Percentiles rank a stretch among this genome's conserved stretches.
phyloP scores from a whole-genome alignment of 2,329 filamentous ascomycete species.

The Lojkania enalia region DNA sequence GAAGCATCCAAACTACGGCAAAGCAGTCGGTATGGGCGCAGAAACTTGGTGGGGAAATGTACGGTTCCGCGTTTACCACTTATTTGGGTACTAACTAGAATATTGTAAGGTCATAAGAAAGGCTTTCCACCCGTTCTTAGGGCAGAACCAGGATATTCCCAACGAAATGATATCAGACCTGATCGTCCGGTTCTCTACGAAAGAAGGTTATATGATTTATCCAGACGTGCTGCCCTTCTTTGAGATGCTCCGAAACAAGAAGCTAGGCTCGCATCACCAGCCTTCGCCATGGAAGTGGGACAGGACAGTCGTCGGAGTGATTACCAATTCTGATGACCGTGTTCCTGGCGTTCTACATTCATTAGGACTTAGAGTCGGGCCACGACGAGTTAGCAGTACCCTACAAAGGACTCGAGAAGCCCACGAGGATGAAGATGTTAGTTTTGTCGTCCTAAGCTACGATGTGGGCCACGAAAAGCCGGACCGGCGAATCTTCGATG shows the following conservation, averaged over 20 bases:
- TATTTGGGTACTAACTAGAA: constrained; percentile 2
- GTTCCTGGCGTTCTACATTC: constrained; percentile 58
- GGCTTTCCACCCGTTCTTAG: constrained; percentile 46
- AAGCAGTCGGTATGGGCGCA: constrained; percentile 54
- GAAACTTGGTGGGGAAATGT: constrained; percentile 65
- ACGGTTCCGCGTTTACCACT: constrained; percentile 22
- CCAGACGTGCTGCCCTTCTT: constrained; percentile 54
- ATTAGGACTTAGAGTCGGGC: constrained; percentile 54
- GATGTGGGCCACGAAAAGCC: constrained; percentile 66
- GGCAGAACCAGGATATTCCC: constrained; percentile 45
- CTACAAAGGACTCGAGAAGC: constrained; percentile 25
- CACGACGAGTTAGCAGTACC: constrained; percentile 19
- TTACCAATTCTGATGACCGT: constrained; percentile 67
- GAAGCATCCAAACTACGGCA: constrained; percentile 63
- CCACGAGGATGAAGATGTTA: constrained; percentile 46
- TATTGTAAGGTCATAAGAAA: constrained; percentile 56
- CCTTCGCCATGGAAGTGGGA: constrained; percentile 45
- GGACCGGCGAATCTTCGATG: constrained; percentile 57
- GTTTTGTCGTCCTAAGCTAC: constrained; percentile 66
- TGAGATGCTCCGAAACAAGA: constrained; percentile 34
- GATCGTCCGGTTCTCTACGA: constrained; percentile 57
- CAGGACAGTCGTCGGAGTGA: constrained; percentile 57
- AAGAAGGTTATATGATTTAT: constrained; percentile 57
- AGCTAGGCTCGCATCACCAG: neutral
- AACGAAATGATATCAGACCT: constrained; percentile 53